These are phyloP conservation scores for Sphaerostilbella broomeana DNA, from an alignment of 2,329 filamentous ascomycete species.

Conservation along the genomic window DNA sequence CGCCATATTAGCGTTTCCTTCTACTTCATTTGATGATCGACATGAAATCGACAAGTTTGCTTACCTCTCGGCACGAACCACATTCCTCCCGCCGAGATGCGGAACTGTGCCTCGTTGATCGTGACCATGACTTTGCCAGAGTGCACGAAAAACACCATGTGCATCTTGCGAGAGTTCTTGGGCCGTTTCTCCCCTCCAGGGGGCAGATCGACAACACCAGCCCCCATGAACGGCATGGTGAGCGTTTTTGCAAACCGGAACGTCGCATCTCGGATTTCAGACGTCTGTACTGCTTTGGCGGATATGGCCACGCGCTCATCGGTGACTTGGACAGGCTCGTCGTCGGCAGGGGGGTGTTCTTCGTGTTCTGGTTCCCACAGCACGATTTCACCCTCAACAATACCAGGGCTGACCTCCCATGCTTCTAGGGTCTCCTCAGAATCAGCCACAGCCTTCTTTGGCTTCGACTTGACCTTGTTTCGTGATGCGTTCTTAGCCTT, in stretches of 20 bases:
- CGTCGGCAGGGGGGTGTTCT: constrained; percentile 43
- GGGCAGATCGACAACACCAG: constrained; percentile 82
- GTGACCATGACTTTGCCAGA: constrained; percentile 75
- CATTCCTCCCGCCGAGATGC: constrained; percentile 78
- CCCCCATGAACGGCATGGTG: constrained; percentile 77
- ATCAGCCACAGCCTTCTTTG: constrained; percentile 29
- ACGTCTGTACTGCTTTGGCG: constrained; percentile 49
- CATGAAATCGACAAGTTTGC: no score
- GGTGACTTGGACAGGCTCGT: constrained; percentile 48
- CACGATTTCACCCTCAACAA: constrained; percentile 56
- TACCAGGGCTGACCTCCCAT: constrained; percentile 65
- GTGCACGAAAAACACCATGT: constrained; percentile 92
- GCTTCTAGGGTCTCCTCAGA: constrained; percentile 53
- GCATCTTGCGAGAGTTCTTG: constrained; percentile 93
- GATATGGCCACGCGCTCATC: constrained; percentile 53
- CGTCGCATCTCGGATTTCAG: constrained; percentile 55
- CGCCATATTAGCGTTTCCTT: background rate
- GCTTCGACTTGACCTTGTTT: constrained; percentile 22
- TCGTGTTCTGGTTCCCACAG: constrained; percentile 57
- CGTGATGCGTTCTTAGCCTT: constrained; percentile 18
- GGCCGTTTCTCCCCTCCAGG: constrained; percentile 75
- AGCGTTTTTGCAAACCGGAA: constrained; percentile 90
- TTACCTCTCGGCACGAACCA: constrained; percentile 94
- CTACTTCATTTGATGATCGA: no score
- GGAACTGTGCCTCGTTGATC: constrained; percentile 68